Evolutionary conservation across 768 basidiomycete genomes (phyloP).

Genomic region (Termitomyces sp.): DNA sequence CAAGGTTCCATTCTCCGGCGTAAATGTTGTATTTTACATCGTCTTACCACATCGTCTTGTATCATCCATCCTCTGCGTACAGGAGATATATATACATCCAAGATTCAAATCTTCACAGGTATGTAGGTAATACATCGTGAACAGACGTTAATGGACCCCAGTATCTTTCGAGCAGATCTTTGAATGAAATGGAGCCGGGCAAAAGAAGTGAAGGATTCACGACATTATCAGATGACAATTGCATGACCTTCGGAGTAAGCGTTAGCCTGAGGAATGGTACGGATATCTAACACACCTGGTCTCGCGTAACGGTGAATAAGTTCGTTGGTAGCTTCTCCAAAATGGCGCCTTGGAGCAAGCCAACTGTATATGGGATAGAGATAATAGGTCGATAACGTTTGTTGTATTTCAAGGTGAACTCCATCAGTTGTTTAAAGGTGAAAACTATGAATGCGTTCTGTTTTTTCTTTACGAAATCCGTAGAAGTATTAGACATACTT

Average conservation of each 20-base stretch:
- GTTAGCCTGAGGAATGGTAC: neutral
- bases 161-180: constrained; percentile 32
- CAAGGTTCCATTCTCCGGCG: too few relatives aligned
- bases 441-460: constrained; percentile 39
- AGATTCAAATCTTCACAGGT: constrained; percentile 23
- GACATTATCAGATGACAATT: constrained; percentile 57
- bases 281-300: constrained; percentile 42
- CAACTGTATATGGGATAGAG: constrained; percentile 58
- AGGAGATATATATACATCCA: neutral
- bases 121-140: constrained; percentile 51
- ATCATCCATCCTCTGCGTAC: neutral
- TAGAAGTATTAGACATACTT: constrained; percentile 17
- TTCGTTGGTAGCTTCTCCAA: constrained; percentile 60
- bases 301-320: constrained; percentile 63
- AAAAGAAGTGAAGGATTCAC: constrained; percentile 27
- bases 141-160: constrained; percentile 41
- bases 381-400: constrained; percentile 51
- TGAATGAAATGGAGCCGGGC: constrained; percentile 28
- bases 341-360: constrained; percentile 59
- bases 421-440: constrained; percentile 65
- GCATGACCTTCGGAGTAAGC: constrained; percentile 44
- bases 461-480: neutral
- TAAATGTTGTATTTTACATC: too few relatives aligned
- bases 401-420: constrained; percentile 52
- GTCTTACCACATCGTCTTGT: neutral